These are phyloP conservation scores for Huntiella savannae DNA, from an alignment of 2,329 filamentous ascomycete genomes.

Conservation along the genomic window DNA sequence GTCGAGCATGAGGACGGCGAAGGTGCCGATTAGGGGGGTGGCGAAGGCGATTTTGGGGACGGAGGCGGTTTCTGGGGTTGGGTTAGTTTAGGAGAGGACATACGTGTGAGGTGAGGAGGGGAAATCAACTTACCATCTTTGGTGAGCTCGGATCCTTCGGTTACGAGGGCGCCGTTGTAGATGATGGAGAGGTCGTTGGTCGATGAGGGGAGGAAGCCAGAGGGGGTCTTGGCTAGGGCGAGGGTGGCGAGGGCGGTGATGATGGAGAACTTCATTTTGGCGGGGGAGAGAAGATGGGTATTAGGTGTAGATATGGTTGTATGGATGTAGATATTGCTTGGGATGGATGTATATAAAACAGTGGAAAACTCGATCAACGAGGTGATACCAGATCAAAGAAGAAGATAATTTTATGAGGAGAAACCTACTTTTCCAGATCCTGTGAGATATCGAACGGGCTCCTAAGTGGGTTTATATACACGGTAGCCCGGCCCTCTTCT, in stretches of 20 bases:
- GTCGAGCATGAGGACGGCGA: conserved; percentile 25
- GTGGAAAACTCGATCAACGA: conserved; percentile 9
- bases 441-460: too few relatives aligned
- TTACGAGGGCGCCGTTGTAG: conserved; percentile 20
- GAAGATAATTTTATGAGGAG: not conserved
- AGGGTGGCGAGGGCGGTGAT: conserved; percentile 17
- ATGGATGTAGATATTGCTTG: not conserved
- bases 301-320: not conserved
- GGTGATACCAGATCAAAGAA: conserved; percentile 6
- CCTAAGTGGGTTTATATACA: too few relatives aligned
- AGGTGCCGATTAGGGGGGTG: conserved; percentile 22
- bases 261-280: conserved; percentile 16
- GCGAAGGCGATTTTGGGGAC: conserved; percentile 21
- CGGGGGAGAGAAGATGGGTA: not conserved
- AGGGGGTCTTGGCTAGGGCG: conserved; percentile 22
- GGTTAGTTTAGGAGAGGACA: not conserved
- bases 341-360: not conserved
- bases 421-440: not conserved
- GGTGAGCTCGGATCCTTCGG: conserved; percentile 21
- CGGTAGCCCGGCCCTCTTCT: too few relatives aligned
- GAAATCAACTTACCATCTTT: conserved; percentile 19
- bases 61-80: conserved; percentile 17
- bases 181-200: conserved; percentile 22
- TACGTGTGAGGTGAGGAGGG: not conserved
- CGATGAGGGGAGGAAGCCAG: conserved; percentile 23